phyloP scores from a whole-genome alignment of 176 grass and related monocot species.

The Chloris gayana region DNA sequence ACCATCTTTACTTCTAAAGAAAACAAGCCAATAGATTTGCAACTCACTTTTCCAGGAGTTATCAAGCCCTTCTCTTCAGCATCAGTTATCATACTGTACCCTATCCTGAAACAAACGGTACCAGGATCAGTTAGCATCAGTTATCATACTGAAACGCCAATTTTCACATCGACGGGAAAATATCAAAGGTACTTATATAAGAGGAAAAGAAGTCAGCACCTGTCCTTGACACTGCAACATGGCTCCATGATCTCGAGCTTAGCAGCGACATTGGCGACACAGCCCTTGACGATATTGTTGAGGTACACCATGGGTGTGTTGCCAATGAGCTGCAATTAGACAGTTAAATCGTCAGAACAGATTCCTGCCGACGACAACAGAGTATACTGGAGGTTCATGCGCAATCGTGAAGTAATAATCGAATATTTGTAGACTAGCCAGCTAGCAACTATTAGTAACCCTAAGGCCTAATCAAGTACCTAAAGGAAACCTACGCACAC shows the following conservation, averaged over 20 bases:
- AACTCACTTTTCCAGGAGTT: constrained; percentile 79
- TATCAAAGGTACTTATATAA: neutral
- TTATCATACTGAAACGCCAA: neutral
- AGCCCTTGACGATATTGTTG: constrained; percentile 84
- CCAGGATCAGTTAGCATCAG: too few species aligned
- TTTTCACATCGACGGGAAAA: neutral
- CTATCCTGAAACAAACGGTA: constrained; percentile 72
- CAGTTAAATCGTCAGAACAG: constrained; percentile 2
- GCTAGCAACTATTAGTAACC: neutral
- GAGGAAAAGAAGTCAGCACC: constrained; percentile 28
- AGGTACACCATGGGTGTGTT: constrained; percentile 98
- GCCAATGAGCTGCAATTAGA: constrained; percentile 77
- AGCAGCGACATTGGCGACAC: constrained; percentile 75
- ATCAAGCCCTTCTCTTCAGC: constrained; percentile 83
- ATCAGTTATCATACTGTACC: constrained; percentile 87
- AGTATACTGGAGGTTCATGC: neutral
- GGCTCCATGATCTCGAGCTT: constrained; percentile 99
- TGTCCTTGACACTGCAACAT: constrained; percentile 98
- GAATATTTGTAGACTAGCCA: neutral
- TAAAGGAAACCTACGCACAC: neutral
- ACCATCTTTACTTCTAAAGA: too few species aligned
- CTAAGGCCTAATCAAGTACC: neutral
- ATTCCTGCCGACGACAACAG: neutral
- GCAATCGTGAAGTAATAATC: neutral
- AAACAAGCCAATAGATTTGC: neutral